Percentiles rank a stretch among this genome's conserved stretches.
These are phyloP conservation scores for Jaenimonas drosophilae DNA, from an alignment of 208 protist species.

Conservation along the genomic window DNA sequence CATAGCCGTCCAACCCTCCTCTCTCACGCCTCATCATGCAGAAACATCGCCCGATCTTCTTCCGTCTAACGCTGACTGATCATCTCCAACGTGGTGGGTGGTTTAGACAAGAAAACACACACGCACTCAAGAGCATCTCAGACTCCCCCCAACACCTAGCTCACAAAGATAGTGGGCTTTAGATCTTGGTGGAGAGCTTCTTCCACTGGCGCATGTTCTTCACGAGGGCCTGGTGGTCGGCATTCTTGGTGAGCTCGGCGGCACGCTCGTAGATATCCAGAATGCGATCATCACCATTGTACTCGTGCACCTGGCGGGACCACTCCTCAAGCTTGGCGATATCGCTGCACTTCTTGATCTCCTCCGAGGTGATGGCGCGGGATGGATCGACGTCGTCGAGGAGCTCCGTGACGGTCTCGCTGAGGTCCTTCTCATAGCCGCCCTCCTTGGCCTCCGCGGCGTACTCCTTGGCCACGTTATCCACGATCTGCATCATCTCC, in stretches of 20 bases:
- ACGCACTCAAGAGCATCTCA: too few relatives aligned
- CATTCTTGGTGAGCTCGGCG: slow-evolving; percentile 69
- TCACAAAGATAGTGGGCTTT: slow-evolving; percentile 2
- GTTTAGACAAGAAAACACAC: too few relatives aligned
- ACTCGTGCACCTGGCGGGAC: slow-evolving; percentile 74
- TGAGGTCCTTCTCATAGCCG: slow-evolving; percentile 56
- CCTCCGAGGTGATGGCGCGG: slow-evolving; percentile 58
- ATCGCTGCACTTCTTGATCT: slow-evolving; percentile 56
- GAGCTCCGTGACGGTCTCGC: slow-evolving; percentile 47
- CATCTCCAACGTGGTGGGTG: too few relatives aligned
- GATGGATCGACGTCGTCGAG: slow-evolving; percentile 72
- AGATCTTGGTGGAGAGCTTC: slow-evolving; percentile 51
- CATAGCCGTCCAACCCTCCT: too few relatives aligned
- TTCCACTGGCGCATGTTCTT: slow-evolving; percentile 68
- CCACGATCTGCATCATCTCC: slow-evolving; percentile 71
- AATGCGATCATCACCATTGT: slow-evolving; percentile 83
- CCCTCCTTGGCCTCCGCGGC: slow-evolving; percentile 53
- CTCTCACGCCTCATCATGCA: too few relatives aligned
- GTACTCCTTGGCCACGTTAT: slow-evolving; percentile 74
- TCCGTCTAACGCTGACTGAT: too few relatives aligned
- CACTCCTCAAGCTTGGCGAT: slow-evolving; percentile 70
- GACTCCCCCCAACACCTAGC: too few relatives aligned
- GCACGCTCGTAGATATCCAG: slow-evolving; percentile 78
- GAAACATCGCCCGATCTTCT: too few relatives aligned
- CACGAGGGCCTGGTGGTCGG: slow-evolving; percentile 60